phyloP scores from a whole-genome alignment of 2,329 filamentous ascomycete genomes.

The Aspergillus eucalypticola region DNA sequence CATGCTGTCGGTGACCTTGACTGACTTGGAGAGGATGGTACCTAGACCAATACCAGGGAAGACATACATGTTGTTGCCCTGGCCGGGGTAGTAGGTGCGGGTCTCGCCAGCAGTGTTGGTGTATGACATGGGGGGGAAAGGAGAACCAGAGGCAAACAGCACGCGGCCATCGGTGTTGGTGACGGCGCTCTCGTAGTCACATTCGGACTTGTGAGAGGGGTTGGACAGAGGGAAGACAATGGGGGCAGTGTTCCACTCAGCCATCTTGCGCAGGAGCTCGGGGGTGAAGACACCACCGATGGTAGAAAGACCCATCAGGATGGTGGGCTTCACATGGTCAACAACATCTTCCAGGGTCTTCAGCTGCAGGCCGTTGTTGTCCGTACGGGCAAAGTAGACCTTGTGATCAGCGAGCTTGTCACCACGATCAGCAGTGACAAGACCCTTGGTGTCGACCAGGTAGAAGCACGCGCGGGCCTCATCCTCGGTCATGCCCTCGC shows the following conservation, averaged over 20 bases:
- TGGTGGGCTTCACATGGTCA: conserved; percentile 91
- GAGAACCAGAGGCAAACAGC: conserved; percentile 93
- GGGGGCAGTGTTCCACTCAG: conserved; percentile 69
- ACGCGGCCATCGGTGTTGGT: conserved; percentile 86
- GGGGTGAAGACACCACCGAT: conserved; percentile 94
- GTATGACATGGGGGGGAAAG: conserved; percentile 73
- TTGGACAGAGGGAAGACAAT: conserved; percentile 97
- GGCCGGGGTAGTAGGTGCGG: conserved; percentile 73
- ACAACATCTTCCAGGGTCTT: conserved; percentile 86
- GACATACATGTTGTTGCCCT: conserved; percentile 83
- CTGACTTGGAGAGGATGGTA: conserved; percentile 85
- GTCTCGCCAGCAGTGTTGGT: conserved; percentile 60
- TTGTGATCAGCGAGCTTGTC: conserved; percentile 92
- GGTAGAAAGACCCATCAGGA: conserved; percentile 89
- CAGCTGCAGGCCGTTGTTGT: conserved; percentile 67
- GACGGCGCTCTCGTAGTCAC: conserved; percentile 92
- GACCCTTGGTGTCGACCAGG: conserved; percentile 94
- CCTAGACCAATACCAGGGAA: conserved; percentile 96
- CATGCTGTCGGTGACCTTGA: conserved; percentile 89
- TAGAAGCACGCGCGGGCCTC: conserved; percentile 90
- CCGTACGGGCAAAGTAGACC: conserved; percentile 65
- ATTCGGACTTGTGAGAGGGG: conserved; percentile 94
- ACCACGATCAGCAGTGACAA: conserved; percentile 89
- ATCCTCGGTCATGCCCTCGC: conserved; percentile 83
- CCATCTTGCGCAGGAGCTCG: conserved; percentile 69